A percentile compares a stretch with the other conserved stretches of the same genome.
Evolutionary conservation across 495 filamentous ascomycete genomes (phyloP).

Genomic region (Mytilinidion resinicola): DNA sequence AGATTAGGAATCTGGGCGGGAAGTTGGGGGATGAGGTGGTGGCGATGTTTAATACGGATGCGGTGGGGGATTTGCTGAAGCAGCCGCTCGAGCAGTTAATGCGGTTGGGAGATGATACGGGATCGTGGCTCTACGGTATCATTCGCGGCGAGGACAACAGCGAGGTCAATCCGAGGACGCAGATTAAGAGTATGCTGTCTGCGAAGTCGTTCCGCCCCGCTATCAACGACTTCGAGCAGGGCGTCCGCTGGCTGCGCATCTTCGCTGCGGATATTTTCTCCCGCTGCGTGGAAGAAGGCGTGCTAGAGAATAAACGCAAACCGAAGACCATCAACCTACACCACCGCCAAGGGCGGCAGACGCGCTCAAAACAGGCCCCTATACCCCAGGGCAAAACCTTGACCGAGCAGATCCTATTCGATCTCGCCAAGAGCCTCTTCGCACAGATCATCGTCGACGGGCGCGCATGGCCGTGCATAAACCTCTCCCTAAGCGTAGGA

Average conservation of each 20-base stretch:
- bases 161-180: conserved; percentile 84
- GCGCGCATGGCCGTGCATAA: conserved; percentile 76
- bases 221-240: conserved; percentile 76
- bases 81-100: conserved; percentile 71
- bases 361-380: conserved; percentile 62
- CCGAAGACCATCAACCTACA: conserved; percentile 81
- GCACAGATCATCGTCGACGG: conserved; percentile 72
- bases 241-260: conserved; percentile 78
- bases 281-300: conserved; percentile 84
- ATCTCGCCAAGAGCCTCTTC: conserved; percentile 68
- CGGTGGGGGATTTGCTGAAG: conserved; percentile 66
- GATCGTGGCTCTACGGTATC: conserved; percentile 78
- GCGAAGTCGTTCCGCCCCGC: conserved; percentile 90
- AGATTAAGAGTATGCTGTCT: conserved; percentile 97
- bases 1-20: conserved; percentile 92
- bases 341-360: conserved; percentile 63
- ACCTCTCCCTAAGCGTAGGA: conserved; percentile 75
- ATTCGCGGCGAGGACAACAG: conserved; percentile 80
- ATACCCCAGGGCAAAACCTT: conserved; percentile 72
- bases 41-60: conserved; percentile 69
- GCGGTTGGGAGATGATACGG: conserved; percentile 78
- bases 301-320: conserved; percentile 79
- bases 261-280: conserved; percentile 90
- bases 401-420: conserved; percentile 66
- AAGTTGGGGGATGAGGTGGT: conserved; percentile 86